Evolutionary conservation across 148 eudicot species (phyloP), one percentile per base, ranked within the genome.

Genomic region (Cornus kousa): DNA sequence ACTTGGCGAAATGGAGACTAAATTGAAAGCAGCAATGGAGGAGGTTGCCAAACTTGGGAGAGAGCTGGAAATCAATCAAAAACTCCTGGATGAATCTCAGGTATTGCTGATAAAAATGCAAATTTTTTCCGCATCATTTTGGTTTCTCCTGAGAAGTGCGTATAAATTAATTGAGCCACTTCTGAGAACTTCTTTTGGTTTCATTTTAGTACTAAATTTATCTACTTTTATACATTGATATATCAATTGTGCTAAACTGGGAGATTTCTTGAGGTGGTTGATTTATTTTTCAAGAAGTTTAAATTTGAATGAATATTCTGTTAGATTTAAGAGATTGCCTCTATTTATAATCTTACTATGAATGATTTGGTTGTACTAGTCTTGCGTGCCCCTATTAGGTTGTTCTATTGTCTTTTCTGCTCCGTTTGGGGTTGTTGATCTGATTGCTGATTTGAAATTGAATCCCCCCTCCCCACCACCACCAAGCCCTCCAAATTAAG

Each of bases 71-170:
- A 85, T 68, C 70, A 90, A 88, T 76, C 86, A 82, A 83, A 92
- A 92, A 86, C 97, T 92, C 76, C 90, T 96, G 70, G 92, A 91
- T 79, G 98, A 96, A 84, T 93, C 99, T 71, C 99, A 96, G 99
- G 99, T 96, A 89, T 64, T 74, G 39, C 76, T 69, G 7, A 67
- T 74, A 57, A 64, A 70, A 68, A 39, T 55, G 9, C 5, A 59
- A 9, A 40, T 28, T n/a, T 53, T 65, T 9, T 71, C 10, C 10
- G 6, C 19, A 3, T 35, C 31, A 19, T 28, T 66, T 74, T 35
- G 14, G 23, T 68, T 14, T 74, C 7, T 76, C 64, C 22, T 7
- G 71, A 24, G 17, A 57, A 24, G 13, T 75, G 37, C 24, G 70
- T 75, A 2, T 40, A 12, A 12, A 8, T 12, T 70, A 17, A 16